Conservation (phyloP, 495 filamentous ascomycete genomes). For the Symbiotaphrina buchneri region DNA sequence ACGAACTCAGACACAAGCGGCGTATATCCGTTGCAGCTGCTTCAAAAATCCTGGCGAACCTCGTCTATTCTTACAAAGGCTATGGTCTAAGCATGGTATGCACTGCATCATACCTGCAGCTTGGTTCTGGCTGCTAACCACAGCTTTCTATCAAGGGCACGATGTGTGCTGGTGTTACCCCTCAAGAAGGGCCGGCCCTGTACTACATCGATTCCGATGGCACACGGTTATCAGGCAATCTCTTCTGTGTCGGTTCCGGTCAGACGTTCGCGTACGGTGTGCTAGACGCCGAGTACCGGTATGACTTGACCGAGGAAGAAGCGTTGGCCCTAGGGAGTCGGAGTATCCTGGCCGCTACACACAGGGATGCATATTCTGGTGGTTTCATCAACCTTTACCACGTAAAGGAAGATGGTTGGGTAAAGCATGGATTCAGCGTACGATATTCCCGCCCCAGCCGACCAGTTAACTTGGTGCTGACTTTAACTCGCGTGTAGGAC, state of each 20-base stretch:
- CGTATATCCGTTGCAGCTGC: constrained; percentile 93
- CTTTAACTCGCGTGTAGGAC: constrained; percentile 19
- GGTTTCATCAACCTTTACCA: constrained; percentile 98
- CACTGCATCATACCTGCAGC: neutral
- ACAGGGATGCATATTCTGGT: constrained; percentile 93
- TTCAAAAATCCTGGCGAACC: constrained; percentile 94
- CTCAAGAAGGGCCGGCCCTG: constrained; percentile 85
- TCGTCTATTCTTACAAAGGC: constrained; percentile 95
- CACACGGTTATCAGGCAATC: constrained; percentile 73
- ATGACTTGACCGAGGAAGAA: constrained; percentile 66
- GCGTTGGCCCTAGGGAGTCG: constrained; percentile 76
- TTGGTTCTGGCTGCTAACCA: neutral
- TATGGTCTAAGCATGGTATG: constrained; percentile 75
- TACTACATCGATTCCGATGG: constrained; percentile 99
- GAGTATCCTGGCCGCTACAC: constrained; percentile 90
- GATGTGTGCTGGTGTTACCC: constrained; percentile 95
- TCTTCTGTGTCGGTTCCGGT: constrained; percentile 95
- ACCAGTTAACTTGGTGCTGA: neutral
- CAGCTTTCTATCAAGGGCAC: constrained; percentile 29
- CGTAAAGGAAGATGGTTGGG: constrained; percentile 96
- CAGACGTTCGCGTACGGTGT: constrained; percentile 99
- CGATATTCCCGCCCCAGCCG: constrained; percentile 1
- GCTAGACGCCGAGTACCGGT: constrained; percentile 81
- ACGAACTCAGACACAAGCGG: constrained; percentile 97
- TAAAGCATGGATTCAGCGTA: constrained; percentile 80